Conservation (phyloP, 495 filamentous ascomycete genomes). For the Apiosordaria backusii region DNA sequence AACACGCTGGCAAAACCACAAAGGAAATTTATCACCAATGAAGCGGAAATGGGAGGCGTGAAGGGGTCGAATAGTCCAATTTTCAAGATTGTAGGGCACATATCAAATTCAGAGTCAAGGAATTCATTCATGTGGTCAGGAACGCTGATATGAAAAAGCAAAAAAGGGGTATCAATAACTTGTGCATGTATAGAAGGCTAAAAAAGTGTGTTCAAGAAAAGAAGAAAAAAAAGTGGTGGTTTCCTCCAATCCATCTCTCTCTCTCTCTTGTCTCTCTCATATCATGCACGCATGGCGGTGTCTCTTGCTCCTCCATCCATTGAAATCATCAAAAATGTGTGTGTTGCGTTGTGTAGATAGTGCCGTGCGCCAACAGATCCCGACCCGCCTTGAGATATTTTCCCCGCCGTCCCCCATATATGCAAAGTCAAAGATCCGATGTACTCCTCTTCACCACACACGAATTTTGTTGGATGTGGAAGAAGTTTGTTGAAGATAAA, state of each 20-base stretch:
- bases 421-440: constrained; percentile 3
- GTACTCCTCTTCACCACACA: not conserved
- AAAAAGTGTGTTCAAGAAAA: constrained; percentile 14
- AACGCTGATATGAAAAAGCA: not conserved
- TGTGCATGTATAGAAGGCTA: constrained; percentile 17
- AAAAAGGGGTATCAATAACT: constrained; percentile 27
- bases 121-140: not conserved
- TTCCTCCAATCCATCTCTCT: constrained; percentile 7
- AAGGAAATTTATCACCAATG: too few species aligned
- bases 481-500: constrained; percentile 16
- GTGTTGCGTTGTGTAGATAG: not conserved
- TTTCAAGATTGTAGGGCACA: not conserved
- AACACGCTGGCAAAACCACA: not conserved
- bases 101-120: not conserved
- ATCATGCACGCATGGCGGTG: not conserved
- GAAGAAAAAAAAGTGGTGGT: constrained; percentile 13
- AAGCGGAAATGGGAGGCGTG: not conserved
- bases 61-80: not conserved
- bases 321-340: not conserved
- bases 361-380: not conserved
- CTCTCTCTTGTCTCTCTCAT: not conserved
- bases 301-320: not conserved
- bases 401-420: constrained; percentile 3
- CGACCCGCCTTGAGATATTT: constrained; percentile 4
- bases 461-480: constrained; percentile 12